Evolutionary conservation across 257 asterid genomes (phyloP), one percentile per base, ranked within the genome.

Genomic region (Linderniella brevidens): DNA sequence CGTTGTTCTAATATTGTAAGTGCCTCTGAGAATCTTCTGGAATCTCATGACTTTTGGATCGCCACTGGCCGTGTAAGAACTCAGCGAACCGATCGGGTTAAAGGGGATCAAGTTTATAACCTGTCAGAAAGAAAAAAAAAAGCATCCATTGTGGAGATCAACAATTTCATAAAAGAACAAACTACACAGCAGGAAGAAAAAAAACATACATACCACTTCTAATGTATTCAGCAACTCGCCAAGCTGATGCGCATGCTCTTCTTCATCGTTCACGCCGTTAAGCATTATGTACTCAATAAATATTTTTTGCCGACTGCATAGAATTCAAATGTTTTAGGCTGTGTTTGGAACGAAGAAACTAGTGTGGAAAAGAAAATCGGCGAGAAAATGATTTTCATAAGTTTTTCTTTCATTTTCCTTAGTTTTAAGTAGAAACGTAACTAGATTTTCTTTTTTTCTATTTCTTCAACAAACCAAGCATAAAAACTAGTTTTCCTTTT

Each of bases 201-300:
- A n/a, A n/a, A n/a, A n/a, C n/a, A n/a, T n/a, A 57, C 79, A 61
- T 62, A 90, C 98, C 60, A 82, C 84, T 74, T 78, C 70, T 54
- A 81, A 70, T 16, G 73, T 44, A 37, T 79, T 78, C 14, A 90
- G 81, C 69, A 90, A 65, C 60, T 79, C 67, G 58, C 93, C 98
- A 58, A 90, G 94, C 79, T 68, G 88, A 74, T 85, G 94, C 0
- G 96, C 96, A 0, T 78, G 98, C 71, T 76, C 72, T 69, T 78
- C 93, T 59, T 64, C 92, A 57, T 90, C 98, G 44, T 90, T 90
- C 64, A 85, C 76, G 16, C 84, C 92, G 46, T 90, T 92, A 48
- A 90, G 98, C 96, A 90, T 90, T 60, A 90, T 90, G 77, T 85
- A 90, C 75, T 90, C 98, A 0, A 90, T 90, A 58, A 90, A 75